Base-by-base conservation (phyloP, 2,329 filamentous ascomycete genomes). In the Lachnellula hyalina region DNA sequence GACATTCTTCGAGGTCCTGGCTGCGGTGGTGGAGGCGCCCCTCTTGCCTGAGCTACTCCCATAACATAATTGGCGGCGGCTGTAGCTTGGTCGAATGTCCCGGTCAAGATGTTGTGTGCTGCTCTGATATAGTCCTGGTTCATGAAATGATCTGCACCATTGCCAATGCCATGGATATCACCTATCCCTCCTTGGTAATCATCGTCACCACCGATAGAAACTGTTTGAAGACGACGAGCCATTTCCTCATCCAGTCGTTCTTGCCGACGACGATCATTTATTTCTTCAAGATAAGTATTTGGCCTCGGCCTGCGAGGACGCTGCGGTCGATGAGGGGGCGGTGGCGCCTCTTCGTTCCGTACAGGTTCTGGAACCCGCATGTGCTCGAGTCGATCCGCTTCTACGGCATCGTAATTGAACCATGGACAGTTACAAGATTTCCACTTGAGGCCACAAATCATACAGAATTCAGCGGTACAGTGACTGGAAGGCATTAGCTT, bases 391-490 rank as follows among this genome's bases (percentile, higher is more conserved):
- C 75, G 75, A 60, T 87, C 83, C 12, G 73, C 73, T 50, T 84
- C 81, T 5, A 74, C 68, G 3, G 67, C 63, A 25, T 82, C 78
- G 63, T 85, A 82, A 67, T 85, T 88, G 75, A 92, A 91, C 83
- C 85, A 89, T 0, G 88, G 86, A 62, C 90, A 96, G 51, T 88
- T 83, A 67, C 90, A 96, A 1, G 78, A 84, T 72, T 90, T 93
- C 90, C 90, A 95, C 63, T 87, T 87, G 34, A 76, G 68, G 21
- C 88, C 90, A 67, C 91, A 96, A 25, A 89, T 79, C 82, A 94
- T 91, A 73, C 91, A 96, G 66, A 95, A 95, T 64, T 95, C 82
- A 28, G 89, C 89, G 52, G 82, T 86, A 66, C 91, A 96, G 53
- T 84, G 87, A 69, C 86, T 84, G 68, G 47, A 52, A 12, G n/a